These are phyloP conservation scores for Epichloe glyceriae DNA, from an alignment of 2,329 filamentous ascomycete species.

Conservation along the genomic window DNA sequence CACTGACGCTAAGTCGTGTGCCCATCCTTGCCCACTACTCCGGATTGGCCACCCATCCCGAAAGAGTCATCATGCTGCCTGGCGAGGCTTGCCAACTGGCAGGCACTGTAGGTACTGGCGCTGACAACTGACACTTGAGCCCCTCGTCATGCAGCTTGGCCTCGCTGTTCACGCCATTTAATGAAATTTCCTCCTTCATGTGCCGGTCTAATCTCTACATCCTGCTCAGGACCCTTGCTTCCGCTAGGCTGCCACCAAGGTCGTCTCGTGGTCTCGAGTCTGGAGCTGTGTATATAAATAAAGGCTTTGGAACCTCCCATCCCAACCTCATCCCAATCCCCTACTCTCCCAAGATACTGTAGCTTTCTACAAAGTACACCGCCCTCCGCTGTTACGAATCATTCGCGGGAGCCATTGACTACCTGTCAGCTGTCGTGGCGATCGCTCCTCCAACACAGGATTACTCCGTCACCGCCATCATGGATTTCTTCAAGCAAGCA, in stretches of 20 bases:
- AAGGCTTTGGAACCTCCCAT: not conserved
- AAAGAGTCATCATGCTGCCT: not conserved
- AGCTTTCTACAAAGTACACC: not conserved
- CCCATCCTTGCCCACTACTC: not conserved
- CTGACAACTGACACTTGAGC: not conserved
- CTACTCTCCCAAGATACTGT: no score
- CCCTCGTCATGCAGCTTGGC: not conserved
- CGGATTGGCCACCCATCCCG: not conserved
- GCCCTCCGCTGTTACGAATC: not conserved
- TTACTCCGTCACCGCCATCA: not conserved
- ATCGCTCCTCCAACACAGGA: not conserved
- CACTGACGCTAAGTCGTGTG: not conserved
- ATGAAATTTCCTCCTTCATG: no score
- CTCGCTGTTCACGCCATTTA: no score
- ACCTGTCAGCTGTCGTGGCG: not conserved
- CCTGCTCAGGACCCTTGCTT: not conserved
- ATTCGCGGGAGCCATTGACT: no score
- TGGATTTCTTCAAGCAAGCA: constrained; percentile 5
- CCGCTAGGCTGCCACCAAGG: not conserved
- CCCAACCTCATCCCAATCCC: not conserved
- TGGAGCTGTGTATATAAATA: not conserved
- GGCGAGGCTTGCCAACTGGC: not conserved
- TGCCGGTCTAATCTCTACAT: no score
- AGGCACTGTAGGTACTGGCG: not conserved
- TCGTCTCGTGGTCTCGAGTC: not conserved